Evolutionary conservation across 805 yeast species (phyloP).

Genomic region (Starmerella scarabaei): DNA sequence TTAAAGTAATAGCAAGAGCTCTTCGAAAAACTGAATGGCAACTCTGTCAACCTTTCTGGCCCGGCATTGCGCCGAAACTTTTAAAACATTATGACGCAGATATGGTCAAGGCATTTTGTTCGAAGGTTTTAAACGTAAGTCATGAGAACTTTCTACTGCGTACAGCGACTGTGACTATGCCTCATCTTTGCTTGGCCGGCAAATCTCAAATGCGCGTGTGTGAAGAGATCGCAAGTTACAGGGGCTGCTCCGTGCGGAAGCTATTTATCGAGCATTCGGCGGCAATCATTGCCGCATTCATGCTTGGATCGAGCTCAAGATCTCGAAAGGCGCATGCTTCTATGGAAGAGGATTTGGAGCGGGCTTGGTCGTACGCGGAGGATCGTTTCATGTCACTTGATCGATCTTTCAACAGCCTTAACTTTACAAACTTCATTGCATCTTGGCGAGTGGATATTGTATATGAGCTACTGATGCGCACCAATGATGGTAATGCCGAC

Average conservation of each 20-base stretch:
- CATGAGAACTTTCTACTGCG: slow-evolving; percentile 48
- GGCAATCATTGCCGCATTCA: slow-evolving; percentile 16
- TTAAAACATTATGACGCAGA: slow-evolving; percentile 30
- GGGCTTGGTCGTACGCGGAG: slow-evolving; percentile 13
- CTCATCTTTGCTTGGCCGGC: slow-evolving; percentile 45
- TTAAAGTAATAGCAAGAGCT: slow-evolving; percentile 44
- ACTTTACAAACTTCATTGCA: slow-evolving; percentile 7
- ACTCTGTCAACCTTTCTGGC: slow-evolving; percentile 64
- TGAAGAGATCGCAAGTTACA: slow-evolving; percentile 44
- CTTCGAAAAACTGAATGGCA: slow-evolving; percentile 61
- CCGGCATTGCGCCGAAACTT: slow-evolving; percentile 13
- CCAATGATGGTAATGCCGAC: slow-evolving; percentile 9
- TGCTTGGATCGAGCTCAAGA: slow-evolving; percentile 30
- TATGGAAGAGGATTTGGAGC: slow-evolving; percentile 3
- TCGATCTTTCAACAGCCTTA: slow-evolving; percentile 5
- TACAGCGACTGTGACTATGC: slow-evolving; percentile 63
- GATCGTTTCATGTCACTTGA: slow-evolving; percentile 8
- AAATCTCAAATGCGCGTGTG: slow-evolving; percentile 52
- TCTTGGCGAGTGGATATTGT: slow-evolving; percentile 16
- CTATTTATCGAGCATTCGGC: slow-evolving; percentile 35
- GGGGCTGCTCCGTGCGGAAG: slow-evolving; percentile 35
- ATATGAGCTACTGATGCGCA: slow-evolving; percentile 14
- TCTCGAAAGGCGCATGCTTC: too few relatives aligned
- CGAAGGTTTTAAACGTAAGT: slow-evolving; percentile 46
- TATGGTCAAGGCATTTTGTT: slow-evolving; percentile 47